A percentile compares a stretch with the other conserved stretches of the same genome.
These are phyloP conservation scores for Talaromyces islandicus DNA, from an alignment of 2,329 filamentous ascomycete genomes.

Conservation along the genomic window DNA sequence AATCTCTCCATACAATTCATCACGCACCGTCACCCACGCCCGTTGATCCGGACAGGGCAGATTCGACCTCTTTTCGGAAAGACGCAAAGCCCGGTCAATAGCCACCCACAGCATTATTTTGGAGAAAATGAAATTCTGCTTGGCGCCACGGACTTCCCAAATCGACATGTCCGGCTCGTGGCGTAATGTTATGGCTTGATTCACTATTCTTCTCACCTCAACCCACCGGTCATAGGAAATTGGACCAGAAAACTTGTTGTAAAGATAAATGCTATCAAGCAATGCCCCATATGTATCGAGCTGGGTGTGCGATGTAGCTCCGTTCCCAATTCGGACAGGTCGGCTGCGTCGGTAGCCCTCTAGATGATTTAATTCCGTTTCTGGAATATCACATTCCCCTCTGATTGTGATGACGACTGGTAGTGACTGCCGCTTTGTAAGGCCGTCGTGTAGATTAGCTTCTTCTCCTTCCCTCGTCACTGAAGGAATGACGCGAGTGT, in stretches of 20 bases:
- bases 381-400: not conserved
- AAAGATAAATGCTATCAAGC: not conserved
- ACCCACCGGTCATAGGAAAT: not conserved
- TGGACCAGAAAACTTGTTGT: not conserved
- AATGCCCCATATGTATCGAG: not conserved
- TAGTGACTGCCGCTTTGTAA: not conserved
- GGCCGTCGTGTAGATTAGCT: not conserved
- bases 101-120: not conserved
- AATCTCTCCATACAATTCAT: not conserved
- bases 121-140: not conserved
- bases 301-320: not conserved
- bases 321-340: not conserved
- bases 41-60: not conserved
- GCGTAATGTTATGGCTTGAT: not conserved
- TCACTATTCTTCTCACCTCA: not conserved
- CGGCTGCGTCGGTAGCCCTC: not conserved
- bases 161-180: not conserved
- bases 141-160: not conserved
- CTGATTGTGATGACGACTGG: not conserved
- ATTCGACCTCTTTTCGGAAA: not conserved
- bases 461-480: not conserved
- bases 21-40: not conserved
- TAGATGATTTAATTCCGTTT: not conserved
- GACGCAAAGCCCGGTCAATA: not conserved
- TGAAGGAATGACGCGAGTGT: not conserved